Evolutionary conservation across 495 filamentous ascomycete species (phyloP).

Genomic region (Tuber melanosporum): DNA sequence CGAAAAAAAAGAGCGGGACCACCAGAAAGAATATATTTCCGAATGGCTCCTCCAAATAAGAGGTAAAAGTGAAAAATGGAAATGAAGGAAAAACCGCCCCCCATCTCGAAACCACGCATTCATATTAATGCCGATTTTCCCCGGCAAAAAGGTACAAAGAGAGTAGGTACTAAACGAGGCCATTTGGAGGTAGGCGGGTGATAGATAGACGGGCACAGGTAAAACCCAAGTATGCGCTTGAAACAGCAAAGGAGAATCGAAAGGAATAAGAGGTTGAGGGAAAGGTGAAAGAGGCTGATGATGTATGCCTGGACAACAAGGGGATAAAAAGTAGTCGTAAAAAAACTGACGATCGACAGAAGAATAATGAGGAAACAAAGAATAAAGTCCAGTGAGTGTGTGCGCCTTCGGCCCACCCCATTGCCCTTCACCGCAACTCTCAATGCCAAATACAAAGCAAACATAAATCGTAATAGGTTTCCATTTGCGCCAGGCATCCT

Average conservation of each 20-base stretch:
- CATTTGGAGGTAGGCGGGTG: neutral
- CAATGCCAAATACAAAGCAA: constrained; percentile 14
- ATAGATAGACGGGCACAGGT: neutral
- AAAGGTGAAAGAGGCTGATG: constrained; percentile 7
- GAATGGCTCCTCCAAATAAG: neutral
- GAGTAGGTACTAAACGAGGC: neutral
- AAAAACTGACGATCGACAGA: constrained; percentile 10
- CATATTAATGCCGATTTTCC: neutral
- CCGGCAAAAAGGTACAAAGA: neutral
- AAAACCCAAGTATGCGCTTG: neutral
- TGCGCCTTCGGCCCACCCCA: constrained; percentile 15
- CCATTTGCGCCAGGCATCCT: constrained; percentile 11
- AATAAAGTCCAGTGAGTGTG: constrained; percentile 16
- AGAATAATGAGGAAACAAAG: constrained; percentile 12
- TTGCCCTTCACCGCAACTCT: neutral
- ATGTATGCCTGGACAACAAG: constrained; percentile 7
- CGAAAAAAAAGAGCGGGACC: neutral
- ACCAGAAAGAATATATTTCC: neutral
- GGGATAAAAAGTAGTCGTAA: constrained; percentile 6
- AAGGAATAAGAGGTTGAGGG: neutral
- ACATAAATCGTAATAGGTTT: constrained; percentile 19
- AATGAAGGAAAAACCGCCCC: neutral
- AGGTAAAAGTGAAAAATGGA: neutral
- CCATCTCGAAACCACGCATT: neutral
- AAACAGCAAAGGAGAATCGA: constrained; percentile 4